A percentile compares a stretch with the other conserved stretches of the same genome.
These are phyloP conservation scores for Leccinum obscurum DNA, from an alignment of 768 basidiomycete genomes.

Conservation along the genomic window DNA sequence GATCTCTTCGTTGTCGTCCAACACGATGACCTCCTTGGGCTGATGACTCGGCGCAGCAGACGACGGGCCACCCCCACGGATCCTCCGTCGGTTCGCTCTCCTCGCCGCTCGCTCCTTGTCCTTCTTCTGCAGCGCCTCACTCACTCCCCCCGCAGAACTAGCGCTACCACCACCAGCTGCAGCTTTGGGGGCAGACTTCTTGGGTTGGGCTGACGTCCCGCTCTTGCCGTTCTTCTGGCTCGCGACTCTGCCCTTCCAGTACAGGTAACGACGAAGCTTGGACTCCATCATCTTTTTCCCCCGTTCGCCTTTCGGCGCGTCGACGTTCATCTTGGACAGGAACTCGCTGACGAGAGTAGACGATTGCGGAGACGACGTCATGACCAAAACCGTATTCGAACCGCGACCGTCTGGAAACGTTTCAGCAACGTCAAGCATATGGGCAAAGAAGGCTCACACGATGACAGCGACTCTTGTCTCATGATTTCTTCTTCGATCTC, in stretches of 20 bases:
- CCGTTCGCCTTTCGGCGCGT: slow-evolving; percentile 56
- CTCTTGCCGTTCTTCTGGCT: slow-evolving; percentile 25
- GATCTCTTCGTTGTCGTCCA: slow-evolving; percentile 41
- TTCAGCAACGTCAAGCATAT: neutral
- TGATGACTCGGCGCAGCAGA: slow-evolving; percentile 8
- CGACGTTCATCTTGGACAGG: slow-evolving; percentile 59
- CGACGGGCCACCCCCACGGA: slow-evolving; percentile 68
- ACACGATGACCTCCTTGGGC: slow-evolving; percentile 13
- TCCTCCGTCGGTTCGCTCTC: slow-evolving; percentile 63
- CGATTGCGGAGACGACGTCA: slow-evolving; percentile 81
- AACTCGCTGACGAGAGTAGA: slow-evolving; percentile 78
- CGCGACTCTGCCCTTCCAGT: slow-evolving; percentile 67
- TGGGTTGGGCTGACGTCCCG: neutral
- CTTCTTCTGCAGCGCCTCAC: slow-evolving; percentile 78
- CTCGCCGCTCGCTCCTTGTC: slow-evolving; percentile 63
- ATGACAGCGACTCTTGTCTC: slow-evolving; percentile 48
- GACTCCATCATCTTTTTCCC: slow-evolving; percentile 80
- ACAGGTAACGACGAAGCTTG: slow-evolving; percentile 70
- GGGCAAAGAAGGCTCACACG: slow-evolving; percentile 12
- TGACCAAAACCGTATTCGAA: slow-evolving; percentile 79
- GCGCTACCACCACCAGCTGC: slow-evolving; percentile 9
- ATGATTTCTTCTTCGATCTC: slow-evolving; percentile 90
- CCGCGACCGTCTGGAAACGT: slow-evolving; percentile 42
- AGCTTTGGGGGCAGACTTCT: slow-evolving; percentile 15
- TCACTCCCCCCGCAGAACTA: slow-evolving; percentile 39